Percentiles rank a stretch among this genome's conserved stretches.
These are phyloP conservation scores for Hirschioporus abietinus DNA, from an alignment of 768 basidiomycete species.

Conservation along the genomic window DNA sequence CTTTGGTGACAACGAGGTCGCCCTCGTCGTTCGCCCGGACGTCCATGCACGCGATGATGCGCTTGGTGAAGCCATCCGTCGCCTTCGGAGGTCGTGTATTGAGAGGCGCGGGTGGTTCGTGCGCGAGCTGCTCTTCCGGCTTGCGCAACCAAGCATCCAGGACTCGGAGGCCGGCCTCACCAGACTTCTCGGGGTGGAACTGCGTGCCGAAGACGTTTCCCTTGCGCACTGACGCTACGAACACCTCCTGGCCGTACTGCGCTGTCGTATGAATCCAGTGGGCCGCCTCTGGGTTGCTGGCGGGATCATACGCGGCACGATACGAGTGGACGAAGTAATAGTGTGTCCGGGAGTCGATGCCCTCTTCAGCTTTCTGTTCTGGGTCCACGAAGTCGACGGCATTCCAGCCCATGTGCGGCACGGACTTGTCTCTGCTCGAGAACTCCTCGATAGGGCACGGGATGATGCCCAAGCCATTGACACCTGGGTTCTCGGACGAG, in stretches of 20 bases:
- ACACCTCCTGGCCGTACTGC: conserved; percentile 91
- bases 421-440: conserved; percentile 66
- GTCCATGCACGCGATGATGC: conserved; percentile 96
- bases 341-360: conserved; percentile 49
- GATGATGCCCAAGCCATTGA: conserved; percentile 77
- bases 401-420: conserved; percentile 99
- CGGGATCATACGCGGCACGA: conserved; percentile 69
- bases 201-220: conserved; percentile 89
- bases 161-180: conserved; percentile 75
- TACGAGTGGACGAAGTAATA: conserved; percentile 99
- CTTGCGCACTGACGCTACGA: conserved; percentile 78
- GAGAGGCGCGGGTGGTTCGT: conserved; percentile 30
- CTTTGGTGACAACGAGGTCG: conserved; percentile 98
- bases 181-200: conserved; percentile 98
- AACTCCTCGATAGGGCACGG: conserved; percentile 79
- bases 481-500: conserved; percentile 69
- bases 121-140: conserved; percentile 36
- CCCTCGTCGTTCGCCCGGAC: conserved; percentile 94
- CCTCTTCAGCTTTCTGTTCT: conserved; percentile 36
- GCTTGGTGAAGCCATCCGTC: conserved; percentile 76
- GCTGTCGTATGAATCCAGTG: conserved; percentile 83
- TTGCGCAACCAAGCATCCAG: conserved; percentile 75
- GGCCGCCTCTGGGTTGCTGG: conserved; percentile 46
- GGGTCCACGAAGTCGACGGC: conserved; percentile 53
- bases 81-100: conserved; percentile 33